These are phyloP conservation scores for Peltaster fructicola DNA, from an alignment of 2,329 filamentous ascomycete species.

Conservation along the genomic window DNA sequence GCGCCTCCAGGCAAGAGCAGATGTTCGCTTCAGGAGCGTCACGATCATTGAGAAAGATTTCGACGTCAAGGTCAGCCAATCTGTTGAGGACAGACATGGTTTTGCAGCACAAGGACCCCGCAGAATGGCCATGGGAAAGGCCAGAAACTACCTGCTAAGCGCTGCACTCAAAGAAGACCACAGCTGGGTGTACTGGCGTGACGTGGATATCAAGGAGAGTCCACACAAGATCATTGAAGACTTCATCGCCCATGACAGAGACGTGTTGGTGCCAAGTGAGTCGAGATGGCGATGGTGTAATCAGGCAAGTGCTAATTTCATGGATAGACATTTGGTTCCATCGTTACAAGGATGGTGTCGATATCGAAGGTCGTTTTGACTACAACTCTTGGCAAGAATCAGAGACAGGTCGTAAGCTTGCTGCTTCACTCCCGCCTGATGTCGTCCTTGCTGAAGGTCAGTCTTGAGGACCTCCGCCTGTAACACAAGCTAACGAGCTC, in stretches of 20 bases:
- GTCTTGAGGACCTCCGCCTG: constrained; percentile 2
- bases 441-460: constrained; percentile 73
- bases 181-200: constrained; percentile 97
- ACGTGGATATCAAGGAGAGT: constrained; percentile 90
- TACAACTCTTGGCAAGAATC: constrained; percentile 99
- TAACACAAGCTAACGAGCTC: constrained; percentile 3
- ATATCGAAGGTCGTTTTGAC: constrained; percentile 94
- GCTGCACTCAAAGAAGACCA: constrained; percentile 80
- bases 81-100: constrained; percentile 65
- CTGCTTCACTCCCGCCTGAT: constrained; percentile 58
- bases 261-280: constrained; percentile 89
- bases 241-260: constrained; percentile 82
- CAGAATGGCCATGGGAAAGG: constrained; percentile 74
- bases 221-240: constrained; percentile 80
- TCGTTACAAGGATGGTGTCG: constrained; percentile 54
- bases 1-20: constrained; percentile 60
- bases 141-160: constrained; percentile 78
- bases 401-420: constrained; percentile 59
- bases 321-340: constrained; percentile 90
- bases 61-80: constrained; percentile 53
- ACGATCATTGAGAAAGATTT: constrained; percentile 87
- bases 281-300: constrained; percentile 7
- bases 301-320: background rate
- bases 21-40: constrained; percentile 72
- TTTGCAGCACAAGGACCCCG: constrained; percentile 80